A percentile compares a stretch with the other conserved stretches of the same genome.
phyloP scores from a whole-genome alignment of 2,329 filamentous ascomycete species.

The Triangularia verruculosa region DNA sequence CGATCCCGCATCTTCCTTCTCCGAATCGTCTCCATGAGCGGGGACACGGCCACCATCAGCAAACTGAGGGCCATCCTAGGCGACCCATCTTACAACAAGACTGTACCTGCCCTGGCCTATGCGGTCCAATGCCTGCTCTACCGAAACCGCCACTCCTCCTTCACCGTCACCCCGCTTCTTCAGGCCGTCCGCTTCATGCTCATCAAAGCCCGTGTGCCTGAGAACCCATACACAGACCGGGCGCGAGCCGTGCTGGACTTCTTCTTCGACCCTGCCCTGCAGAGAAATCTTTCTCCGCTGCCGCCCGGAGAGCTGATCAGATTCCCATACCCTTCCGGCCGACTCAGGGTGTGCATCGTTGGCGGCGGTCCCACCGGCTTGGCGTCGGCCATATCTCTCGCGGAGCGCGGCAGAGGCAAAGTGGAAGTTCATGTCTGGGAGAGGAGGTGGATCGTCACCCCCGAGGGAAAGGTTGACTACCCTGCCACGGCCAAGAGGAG shows the following conservation, averaged over 20 bases:
- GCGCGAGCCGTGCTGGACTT: conserved; percentile 33
- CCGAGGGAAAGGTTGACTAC: conserved; percentile 30
- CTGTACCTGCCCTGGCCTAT: conserved; percentile 29
- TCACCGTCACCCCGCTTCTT: conserved; percentile 32
- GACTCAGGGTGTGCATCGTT: conserved; percentile 33
- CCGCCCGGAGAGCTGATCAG: conserved; percentile 26
- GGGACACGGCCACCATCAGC: conserved; percentile 25
- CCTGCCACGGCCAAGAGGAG: conserved; percentile 32
- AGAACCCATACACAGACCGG: conserved; percentile 27
- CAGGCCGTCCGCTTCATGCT: conserved; percentile 37
- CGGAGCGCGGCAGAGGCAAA: conserved; percentile 33
- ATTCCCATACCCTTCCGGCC: conserved; percentile 31
- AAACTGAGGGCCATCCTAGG: conserved; percentile 32
- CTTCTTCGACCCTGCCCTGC: conserved; percentile 36
- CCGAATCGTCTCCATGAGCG: conserved; percentile 31
- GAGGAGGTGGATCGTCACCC: conserved; percentile 32
- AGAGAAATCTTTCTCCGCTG: conserved; percentile 28
- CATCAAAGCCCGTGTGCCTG: conserved; percentile 31
- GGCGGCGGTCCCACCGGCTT: conserved; percentile 36
- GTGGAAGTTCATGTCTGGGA: conserved; percentile 38
- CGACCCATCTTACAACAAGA: conserved; percentile 26
- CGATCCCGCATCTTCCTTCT: conserved; percentile 34
- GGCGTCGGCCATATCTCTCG: conserved; percentile 34
- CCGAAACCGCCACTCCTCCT: conserved; percentile 31
- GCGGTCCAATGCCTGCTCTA: conserved; percentile 32